phyloP scores from a whole-genome alignment of 192 early-diverging fungal genomes.

The Polychytrium aggregatum region DNA sequence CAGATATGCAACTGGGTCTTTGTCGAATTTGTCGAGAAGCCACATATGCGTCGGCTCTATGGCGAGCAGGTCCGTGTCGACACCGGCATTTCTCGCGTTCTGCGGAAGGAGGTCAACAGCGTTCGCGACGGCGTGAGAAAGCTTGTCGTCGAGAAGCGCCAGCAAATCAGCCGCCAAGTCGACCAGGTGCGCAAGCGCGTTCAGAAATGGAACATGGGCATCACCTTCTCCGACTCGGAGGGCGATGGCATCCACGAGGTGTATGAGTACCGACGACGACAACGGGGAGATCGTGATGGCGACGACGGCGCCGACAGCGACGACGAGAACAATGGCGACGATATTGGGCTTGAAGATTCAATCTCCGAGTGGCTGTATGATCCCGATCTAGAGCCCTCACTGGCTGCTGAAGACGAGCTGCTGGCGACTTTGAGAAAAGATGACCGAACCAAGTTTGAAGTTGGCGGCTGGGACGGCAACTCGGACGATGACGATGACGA shows the following conservation, averaged over 20 bases:
- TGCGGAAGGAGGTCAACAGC: constrained; percentile 33
- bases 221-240: too few relatives aligned
- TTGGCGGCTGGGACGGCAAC: not conserved
- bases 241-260: constrained; percentile 4
- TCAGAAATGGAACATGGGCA: too few relatives aligned
- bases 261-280: too few relatives aligned
- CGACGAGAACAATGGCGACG: too few relatives aligned
- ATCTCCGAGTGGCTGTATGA: too few relatives aligned
- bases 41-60: constrained; percentile 84
- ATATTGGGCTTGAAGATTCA: too few relatives aligned
- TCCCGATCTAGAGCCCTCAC: too few relatives aligned
- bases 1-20: constrained; percentile 80
- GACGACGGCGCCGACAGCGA: too few relatives aligned
- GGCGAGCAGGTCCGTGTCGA: constrained; percentile 73
- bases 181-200: constrained; percentile 7
- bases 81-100: constrained; percentile 55
- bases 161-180: constrained; percentile 5
- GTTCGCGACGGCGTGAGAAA: not conserved
- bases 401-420: too few relatives aligned
- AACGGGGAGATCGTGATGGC: too few relatives aligned
- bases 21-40: constrained; percentile 76
- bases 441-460: too few relatives aligned
- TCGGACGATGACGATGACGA: constrained; percentile 9
- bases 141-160: constrained; percentile 3
- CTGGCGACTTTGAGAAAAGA: too few relatives aligned